Percentiles rank a stretch among this genome's conserved stretches.
These are phyloP conservation scores for Omphalea diandra DNA, from an alignment of 441 rosid species.

Conservation along the genomic window DNA sequence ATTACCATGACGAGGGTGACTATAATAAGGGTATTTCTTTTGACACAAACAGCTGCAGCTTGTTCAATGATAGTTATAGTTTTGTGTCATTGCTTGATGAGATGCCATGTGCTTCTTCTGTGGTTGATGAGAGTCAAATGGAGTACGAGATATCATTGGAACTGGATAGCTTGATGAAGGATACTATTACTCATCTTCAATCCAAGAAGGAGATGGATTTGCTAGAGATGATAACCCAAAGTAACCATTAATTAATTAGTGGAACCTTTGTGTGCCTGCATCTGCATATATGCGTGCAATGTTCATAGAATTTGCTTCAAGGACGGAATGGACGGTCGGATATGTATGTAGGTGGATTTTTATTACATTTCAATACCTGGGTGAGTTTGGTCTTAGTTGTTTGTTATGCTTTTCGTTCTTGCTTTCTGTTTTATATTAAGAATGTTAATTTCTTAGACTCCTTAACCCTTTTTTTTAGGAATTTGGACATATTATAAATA, in stretches of 20 bases:
- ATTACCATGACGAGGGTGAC: background rate
- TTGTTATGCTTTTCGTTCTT: too few species aligned
- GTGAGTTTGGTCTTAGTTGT: too few species aligned
- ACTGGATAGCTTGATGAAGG: slow-evolving; percentile 22
- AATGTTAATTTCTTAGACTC: too few species aligned
- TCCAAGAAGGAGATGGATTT: slow-evolving; percentile 37
- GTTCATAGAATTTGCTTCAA: too few species aligned
- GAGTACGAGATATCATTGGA: slow-evolving; percentile 16
- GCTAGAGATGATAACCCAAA: slow-evolving; percentile 35
- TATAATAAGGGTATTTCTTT: slow-evolving; percentile 6
- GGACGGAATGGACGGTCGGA: too few species aligned
- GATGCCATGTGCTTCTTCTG: slow-evolving; percentile 11
- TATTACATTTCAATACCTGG: too few species aligned
- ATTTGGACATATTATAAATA: too few species aligned
- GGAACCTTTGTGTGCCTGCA: background rate
- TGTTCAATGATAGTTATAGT: slow-evolving; percentile 11
- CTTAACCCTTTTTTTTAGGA: too few species aligned
- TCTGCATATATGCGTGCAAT: background rate
- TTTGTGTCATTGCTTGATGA: slow-evolving; percentile 25
- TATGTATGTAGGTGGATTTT: too few species aligned
- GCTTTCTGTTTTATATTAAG: too few species aligned
- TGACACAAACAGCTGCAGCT: slow-evolving; percentile 4
- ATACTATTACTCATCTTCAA: background rate
- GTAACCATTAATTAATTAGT: background rate
- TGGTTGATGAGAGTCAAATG: slow-evolving; percentile 9